Conservation (phyloP, 2,329 filamentous ascomycete genomes). For the Cryphonectria nitschkei region DNA sequence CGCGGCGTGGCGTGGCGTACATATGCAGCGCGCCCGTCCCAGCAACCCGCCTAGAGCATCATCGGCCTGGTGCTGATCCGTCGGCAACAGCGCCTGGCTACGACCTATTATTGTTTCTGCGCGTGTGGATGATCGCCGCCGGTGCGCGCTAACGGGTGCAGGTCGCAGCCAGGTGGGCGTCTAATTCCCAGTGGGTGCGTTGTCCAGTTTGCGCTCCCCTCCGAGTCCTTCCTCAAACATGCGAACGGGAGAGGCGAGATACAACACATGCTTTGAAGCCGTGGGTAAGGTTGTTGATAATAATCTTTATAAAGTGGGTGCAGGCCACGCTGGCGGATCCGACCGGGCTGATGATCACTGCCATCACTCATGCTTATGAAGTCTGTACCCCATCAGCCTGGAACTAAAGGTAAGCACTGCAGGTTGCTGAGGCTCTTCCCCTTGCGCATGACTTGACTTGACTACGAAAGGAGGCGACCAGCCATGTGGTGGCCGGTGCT, state of each 20-base stretch:
- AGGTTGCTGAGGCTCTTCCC: not conserved
- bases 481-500: not conserved
- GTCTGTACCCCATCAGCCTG: not conserved
- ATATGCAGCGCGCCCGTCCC: constrained; percentile 12
- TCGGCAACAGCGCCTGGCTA: constrained; percentile 6
- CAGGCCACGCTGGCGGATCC: not conserved
- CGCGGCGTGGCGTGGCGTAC: not conserved
- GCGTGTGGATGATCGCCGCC: constrained; percentile 3
- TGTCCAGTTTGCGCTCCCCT: not conserved
- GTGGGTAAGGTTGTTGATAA: not conserved
- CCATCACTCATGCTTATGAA: not conserved
- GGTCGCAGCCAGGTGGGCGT: not conserved
- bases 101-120: not conserved
- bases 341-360: not conserved
- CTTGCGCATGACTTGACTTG: not conserved
- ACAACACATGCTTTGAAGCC: not conserved
- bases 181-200: not conserved
- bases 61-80: constrained; percentile 4
- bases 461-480: not conserved
- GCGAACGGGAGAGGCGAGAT: not conserved
- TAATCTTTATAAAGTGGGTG: not conserved
- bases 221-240: not conserved
- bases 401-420: not conserved
- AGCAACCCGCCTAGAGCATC: constrained; percentile 5
- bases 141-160: not conserved